phyloP scores from a whole-genome alignment of 257 asterid species.

The Nicotiana obtusifolia region DNA sequence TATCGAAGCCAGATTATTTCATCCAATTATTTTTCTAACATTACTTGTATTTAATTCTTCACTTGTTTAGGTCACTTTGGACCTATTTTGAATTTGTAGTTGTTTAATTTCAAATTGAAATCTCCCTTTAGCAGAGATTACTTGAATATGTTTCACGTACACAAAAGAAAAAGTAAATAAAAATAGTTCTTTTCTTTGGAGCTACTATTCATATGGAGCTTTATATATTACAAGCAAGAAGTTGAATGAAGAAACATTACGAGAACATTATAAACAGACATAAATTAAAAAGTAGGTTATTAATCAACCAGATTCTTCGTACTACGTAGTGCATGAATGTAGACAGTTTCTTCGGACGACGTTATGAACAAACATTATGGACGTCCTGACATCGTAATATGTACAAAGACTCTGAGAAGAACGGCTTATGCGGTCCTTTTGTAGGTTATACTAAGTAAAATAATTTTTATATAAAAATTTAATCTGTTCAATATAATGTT shows the following conservation, averaged over 20 bases:
- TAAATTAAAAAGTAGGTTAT: background rate
- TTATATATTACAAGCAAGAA: background rate
- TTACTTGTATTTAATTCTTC: background rate
- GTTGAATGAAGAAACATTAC: background rate
- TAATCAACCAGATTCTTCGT: background rate
- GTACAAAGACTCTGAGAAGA: background rate
- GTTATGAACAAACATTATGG: background rate
- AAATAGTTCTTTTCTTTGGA: background rate
- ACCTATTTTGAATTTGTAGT: background rate
- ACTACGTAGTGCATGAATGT: background rate
- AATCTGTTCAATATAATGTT: too few species aligned
- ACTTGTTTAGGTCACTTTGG: background rate
- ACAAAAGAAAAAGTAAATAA: background rate
- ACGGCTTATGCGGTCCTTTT: too few species aligned
- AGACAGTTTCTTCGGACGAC: background rate
- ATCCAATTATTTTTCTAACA: too few species aligned
- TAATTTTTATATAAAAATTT: too few species aligned
- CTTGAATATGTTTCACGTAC: background rate
- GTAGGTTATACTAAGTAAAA: too few species aligned
- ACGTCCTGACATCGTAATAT: background rate
- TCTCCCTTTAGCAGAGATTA: background rate
- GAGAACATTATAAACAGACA: background rate
- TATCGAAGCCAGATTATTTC: too few species aligned
- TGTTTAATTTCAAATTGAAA: background rate
- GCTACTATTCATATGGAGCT: background rate